Evolutionary conservation across 345 rosid species (phyloP).

Genomic region (Pseudoturritis turrita): DNA sequence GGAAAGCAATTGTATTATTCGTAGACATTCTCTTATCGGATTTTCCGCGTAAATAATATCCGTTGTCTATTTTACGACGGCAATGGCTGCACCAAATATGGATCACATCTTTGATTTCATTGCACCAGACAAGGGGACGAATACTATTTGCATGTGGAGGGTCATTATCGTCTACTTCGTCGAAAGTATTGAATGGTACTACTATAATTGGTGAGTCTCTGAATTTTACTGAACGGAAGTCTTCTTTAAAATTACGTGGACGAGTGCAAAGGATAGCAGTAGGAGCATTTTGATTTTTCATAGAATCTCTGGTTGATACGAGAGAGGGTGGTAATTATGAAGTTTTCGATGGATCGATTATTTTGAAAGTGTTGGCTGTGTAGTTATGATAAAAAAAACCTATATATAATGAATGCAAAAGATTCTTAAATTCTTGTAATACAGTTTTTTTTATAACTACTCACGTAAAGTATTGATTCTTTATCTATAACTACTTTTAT

Average conservation of each 20-base stretch:
- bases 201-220: neutral
- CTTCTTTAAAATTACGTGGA: neutral
- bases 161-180: too few species aligned
- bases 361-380: too few species aligned
- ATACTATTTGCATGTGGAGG: neutral
- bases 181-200: too few species aligned
- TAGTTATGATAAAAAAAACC: too few species aligned
- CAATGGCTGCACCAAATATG: neutral
- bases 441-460: too few species aligned
- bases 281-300: neutral
- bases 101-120: neutral
- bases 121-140: neutral
- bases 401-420: too few species aligned
- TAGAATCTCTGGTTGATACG: neutral
- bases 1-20: neutral
- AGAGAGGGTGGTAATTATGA: too few species aligned
- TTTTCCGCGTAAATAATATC: neutral
- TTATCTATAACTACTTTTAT: too few species aligned
- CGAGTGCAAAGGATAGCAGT: neutral
- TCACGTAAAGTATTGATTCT: too few species aligned
- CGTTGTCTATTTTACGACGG: neutral
- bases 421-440: too few species aligned
- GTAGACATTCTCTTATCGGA: neutral
- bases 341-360: too few species aligned
- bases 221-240: neutral